These are phyloP conservation scores for Smittium mucronatum DNA, from an alignment of 371 early-diverging fungal genomes.

Conservation along the genomic window DNA sequence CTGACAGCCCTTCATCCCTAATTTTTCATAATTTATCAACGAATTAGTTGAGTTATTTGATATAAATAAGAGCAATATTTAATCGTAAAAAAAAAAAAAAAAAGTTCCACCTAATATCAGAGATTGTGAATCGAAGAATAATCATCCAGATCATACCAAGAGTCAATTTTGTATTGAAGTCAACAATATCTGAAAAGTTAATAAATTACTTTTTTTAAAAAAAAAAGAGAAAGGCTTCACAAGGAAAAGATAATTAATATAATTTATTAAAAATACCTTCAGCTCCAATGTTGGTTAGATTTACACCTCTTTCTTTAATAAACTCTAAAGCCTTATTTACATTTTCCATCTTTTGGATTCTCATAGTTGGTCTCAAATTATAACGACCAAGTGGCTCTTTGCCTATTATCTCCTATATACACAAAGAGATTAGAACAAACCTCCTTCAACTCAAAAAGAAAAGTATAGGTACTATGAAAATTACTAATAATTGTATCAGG, in stretches of 20 bases:
- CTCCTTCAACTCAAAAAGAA: constrained; percentile 21
- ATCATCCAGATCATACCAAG: constrained; percentile 97
- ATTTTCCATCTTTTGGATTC: constrained; percentile 94
- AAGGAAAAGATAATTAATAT: neutral
- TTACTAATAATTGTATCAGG: constrained; percentile 69
- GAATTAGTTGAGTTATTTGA: neutral
- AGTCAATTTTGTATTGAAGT: constrained; percentile 84
- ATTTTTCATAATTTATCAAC: constrained; percentile 15
- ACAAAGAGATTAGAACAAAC: neutral
- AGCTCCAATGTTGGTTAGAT: constrained; percentile 87
- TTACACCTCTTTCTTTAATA: constrained; percentile 69
- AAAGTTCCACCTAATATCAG: constrained; percentile 73
- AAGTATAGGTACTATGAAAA: constrained; percentile 5
- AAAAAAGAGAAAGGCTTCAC: neutral
- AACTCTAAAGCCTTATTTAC: constrained; percentile 85
- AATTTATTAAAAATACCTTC: constrained; percentile 31
- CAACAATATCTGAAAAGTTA: constrained; percentile 81
- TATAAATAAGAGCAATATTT: neutral
- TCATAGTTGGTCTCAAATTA: constrained; percentile 75
- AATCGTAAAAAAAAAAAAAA: constrained; percentile 9
- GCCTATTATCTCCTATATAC: constrained; percentile 31
- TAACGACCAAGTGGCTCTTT: constrained; percentile 37
- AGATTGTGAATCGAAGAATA: constrained; percentile 90
- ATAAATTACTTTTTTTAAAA: constrained; percentile 15
- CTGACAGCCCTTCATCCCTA: constrained; percentile 80